phyloP scores from a whole-genome alignment of 1,139 yeast genomes.

The Scheffersomyces quercinus region DNA sequence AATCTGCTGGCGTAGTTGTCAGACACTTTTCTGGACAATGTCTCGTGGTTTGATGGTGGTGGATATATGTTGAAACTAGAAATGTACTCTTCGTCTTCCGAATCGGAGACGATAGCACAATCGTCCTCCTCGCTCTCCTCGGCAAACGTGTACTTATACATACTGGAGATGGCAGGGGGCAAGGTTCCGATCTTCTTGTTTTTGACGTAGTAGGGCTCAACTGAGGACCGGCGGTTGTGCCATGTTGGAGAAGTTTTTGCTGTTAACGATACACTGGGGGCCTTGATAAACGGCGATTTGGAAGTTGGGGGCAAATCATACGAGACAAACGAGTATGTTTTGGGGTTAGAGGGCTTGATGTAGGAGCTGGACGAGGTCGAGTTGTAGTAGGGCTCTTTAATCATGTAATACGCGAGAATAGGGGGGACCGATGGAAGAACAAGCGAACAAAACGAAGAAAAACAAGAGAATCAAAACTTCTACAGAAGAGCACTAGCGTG shows the following conservation, averaged over 20 bases:
- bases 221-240: slow-evolving; percentile 2
- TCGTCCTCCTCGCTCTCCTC: slow-evolving; percentile 3
- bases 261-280: slow-evolving; percentile 1
- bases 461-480: background rate
- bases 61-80: slow-evolving; percentile 1
- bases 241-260: background rate
- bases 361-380: slow-evolving; percentile 1
- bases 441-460: background rate
- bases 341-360: slow-evolving; percentile 5
- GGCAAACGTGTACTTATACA: slow-evolving; percentile 3
- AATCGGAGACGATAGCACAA: slow-evolving; percentile 7
- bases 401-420: background rate
- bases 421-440: background rate
- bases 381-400: slow-evolving; percentile 8
- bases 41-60: slow-evolving; percentile 1
- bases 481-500: too few species aligned
- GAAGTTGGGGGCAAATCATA: slow-evolving; percentile 3
- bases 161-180: slow-evolving; percentile 4
- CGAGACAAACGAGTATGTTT: slow-evolving; percentile 4
- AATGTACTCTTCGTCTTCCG: slow-evolving; percentile 3
- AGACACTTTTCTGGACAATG: slow-evolving; percentile 4
- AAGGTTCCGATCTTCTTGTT: slow-evolving; percentile 2
- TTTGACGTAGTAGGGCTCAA: slow-evolving; percentile 8
- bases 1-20: slow-evolving; percentile 4
- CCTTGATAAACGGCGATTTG: background rate